Evolutionary conservation across 2,329 filamentous ascomycete genomes (phyloP).

Genomic region (Aspergillus sp.): DNA sequence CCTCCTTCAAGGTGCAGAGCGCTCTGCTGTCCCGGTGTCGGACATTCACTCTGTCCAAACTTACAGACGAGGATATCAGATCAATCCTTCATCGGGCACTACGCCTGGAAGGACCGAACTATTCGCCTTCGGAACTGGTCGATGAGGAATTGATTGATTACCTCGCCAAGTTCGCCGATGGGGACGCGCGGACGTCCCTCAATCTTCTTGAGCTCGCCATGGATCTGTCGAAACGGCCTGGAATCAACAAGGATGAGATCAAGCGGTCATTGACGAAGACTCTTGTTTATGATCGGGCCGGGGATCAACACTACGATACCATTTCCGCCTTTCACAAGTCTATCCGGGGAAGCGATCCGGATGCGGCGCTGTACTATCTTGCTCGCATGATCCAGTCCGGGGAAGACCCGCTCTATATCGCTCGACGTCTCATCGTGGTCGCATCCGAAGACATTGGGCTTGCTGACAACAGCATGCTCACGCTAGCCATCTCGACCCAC

Average conservation of each 20-base stretch:
- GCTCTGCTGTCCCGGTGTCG: slow-evolving; percentile 86
- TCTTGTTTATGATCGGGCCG: slow-evolving; percentile 88
- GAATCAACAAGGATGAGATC: slow-evolving; percentile 72
- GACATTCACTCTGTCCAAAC: slow-evolving; percentile 80
- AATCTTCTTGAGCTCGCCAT: slow-evolving; percentile 90
- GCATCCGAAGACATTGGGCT: slow-evolving; percentile 92
- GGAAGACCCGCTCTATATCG: slow-evolving; percentile 90
- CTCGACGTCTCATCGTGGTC: slow-evolving; percentile 89
- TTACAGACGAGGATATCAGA: slow-evolving; percentile 70
- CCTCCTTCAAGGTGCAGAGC: slow-evolving; percentile 86
- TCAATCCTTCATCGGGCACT: slow-evolving; percentile 77
- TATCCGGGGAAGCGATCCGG: slow-evolving; percentile 79
- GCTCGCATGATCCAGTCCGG: slow-evolving; percentile 94
- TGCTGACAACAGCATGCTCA: slow-evolving; percentile 80
- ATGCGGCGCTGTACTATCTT: slow-evolving; percentile 91
- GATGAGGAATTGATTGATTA: slow-evolving; percentile 78
- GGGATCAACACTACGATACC: slow-evolving; percentile 96
- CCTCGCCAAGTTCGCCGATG: slow-evolving; percentile 82
- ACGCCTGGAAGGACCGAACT: slow-evolving; percentile 58
- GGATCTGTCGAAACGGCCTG: slow-evolving; percentile 66
- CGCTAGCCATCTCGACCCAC: slow-evolving; percentile 82
- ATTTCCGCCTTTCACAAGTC: slow-evolving; percentile 98
- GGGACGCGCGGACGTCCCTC: slow-evolving; percentile 87
- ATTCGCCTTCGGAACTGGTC: slow-evolving; percentile 58
- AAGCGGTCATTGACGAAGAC: slow-evolving; percentile 86